A percentile compares a stretch with the other conserved stretches of the same genome.
Conservation (phyloP, 345 rosid species). For the Eucalyptus erythrocorys region DNA sequence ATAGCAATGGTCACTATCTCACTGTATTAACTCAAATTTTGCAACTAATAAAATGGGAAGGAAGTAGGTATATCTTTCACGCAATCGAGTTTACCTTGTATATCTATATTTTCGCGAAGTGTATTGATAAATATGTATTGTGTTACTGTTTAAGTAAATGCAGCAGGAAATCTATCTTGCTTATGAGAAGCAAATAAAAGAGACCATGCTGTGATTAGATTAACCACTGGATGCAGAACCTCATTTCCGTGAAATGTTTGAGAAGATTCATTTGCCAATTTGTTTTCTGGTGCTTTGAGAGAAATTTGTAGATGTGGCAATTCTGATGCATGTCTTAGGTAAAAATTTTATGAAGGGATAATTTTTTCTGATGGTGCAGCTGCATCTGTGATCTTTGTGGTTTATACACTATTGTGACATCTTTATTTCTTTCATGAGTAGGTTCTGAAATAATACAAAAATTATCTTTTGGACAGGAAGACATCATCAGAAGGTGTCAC, state of each 20-base stretch:
- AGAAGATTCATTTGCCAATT: background rate
- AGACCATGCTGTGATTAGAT: background rate
- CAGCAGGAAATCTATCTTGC: background rate
- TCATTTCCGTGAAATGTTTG: background rate
- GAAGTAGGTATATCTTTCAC: background rate
- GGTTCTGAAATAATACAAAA: background rate
- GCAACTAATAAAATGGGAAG: background rate
- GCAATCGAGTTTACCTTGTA: background rate
- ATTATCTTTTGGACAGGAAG: conserved; percentile 43
- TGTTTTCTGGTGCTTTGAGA: background rate
- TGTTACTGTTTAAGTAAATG: background rate
- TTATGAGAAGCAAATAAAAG: background rate
- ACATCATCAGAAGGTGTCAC: conserved; percentile 81
- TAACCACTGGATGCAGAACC: background rate
- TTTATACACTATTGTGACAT: background rate
- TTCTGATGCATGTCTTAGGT: background rate
- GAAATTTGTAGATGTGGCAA: background rate
- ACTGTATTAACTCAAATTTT: background rate
- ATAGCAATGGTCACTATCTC: background rate
- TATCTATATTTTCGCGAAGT: background rate
- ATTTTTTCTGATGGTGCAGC: background rate
- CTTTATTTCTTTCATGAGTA: background rate
- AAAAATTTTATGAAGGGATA: background rate
- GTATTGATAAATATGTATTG: background rate
- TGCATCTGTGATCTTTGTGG: background rate